Evolutionary conservation across 495 filamentous ascomycete genomes (phyloP).

Genomic region (Penicillium coffeae): DNA sequence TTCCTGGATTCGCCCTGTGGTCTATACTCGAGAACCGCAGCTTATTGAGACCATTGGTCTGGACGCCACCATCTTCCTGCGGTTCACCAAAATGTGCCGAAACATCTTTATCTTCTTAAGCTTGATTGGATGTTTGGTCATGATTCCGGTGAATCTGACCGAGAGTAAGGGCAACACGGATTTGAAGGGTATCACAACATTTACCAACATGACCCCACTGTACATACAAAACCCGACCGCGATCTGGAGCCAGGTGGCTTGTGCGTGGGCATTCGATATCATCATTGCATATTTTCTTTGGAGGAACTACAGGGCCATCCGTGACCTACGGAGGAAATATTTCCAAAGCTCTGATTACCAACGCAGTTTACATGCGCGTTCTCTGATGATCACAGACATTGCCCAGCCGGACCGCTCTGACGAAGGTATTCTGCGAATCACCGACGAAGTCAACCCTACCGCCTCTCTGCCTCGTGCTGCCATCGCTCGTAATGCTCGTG

Average conservation of each 20-base stretch:
- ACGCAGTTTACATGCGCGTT: conserved; percentile 80
- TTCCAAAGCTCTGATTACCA: conserved; percentile 89
- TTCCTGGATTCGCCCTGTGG: conserved; percentile 77
- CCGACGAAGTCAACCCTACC: conserved; percentile 69
- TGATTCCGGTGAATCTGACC: conserved; percentile 79
- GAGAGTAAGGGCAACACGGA: conserved; percentile 36
- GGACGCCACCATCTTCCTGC: conserved; percentile 86
- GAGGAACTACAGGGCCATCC: conserved; percentile 78
- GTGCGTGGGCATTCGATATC: conserved; percentile 74
- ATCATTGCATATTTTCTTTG: conserved; percentile 79
- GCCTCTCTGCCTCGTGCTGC: conserved; percentile 72
- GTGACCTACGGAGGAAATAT: conserved; percentile 67
- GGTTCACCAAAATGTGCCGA: conserved; percentile 87
- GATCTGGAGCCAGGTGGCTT: conserved; percentile 77
- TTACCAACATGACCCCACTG: conserved; percentile 53
- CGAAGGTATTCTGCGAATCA: conserved; percentile 79
- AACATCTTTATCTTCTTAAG: conserved; percentile 77
- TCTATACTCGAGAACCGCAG: conserved; percentile 69
- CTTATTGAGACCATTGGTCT: conserved; percentile 76
- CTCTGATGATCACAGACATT: conserved; percentile 88
- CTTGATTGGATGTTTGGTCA: conserved; percentile 68
- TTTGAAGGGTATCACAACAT: conserved; percentile 29
- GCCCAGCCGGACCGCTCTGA: conserved; percentile 69
- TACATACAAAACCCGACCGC: conserved; percentile 35
- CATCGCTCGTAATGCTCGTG: conserved; percentile 87